phyloP scores from a whole-genome alignment of 768 basidiomycete genomes.

The Collybia sp. region DNA sequence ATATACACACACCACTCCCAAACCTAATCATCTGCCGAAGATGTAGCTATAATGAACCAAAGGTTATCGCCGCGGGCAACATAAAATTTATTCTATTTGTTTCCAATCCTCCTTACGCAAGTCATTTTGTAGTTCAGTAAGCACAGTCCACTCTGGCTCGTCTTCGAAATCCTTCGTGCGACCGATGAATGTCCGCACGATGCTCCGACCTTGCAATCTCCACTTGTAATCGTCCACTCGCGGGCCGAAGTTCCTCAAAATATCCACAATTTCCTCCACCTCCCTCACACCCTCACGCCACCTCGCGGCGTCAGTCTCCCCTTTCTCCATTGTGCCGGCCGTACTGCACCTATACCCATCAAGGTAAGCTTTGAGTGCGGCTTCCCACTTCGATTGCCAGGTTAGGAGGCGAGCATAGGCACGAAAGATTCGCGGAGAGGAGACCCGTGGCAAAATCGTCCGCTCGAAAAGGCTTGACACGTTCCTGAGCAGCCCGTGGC shows the following conservation, averaged over 20 bases:
- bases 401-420: conserved; percentile 79
- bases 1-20: conserved; percentile 3
- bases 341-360: conserved; percentile 76
- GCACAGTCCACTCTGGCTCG: conserved; percentile 74
- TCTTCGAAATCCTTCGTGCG: conserved; percentile 86
- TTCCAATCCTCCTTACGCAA: conserved; percentile 40
- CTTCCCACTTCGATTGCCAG: conserved; percentile 69
- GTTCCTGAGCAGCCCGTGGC: conserved; percentile 58
- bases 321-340: conserved; percentile 56
- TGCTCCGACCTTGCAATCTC: conserved; percentile 81
- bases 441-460: conserved; percentile 78
- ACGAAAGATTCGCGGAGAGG: conserved; percentile 74
- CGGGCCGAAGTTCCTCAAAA: conserved; percentile 81
- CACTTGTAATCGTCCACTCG: conserved; percentile 59
- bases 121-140: conserved; percentile 66
- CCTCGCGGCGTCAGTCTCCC: conserved; percentile 59
- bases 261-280: conserved; percentile 80
- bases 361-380: conserved; percentile 77
- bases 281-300: conserved; percentile 78
- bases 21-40: conserved; percentile 15
- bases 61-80: conserved; percentile 12
- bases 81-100: conserved; percentile 5
- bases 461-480: conserved; percentile 73
- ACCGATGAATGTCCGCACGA: conserved; percentile 87
- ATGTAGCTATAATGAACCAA: conserved; percentile 5